phyloP scores from a whole-genome alignment of 2,329 filamentous ascomycete species.

The Raffaelea arxii region DNA sequence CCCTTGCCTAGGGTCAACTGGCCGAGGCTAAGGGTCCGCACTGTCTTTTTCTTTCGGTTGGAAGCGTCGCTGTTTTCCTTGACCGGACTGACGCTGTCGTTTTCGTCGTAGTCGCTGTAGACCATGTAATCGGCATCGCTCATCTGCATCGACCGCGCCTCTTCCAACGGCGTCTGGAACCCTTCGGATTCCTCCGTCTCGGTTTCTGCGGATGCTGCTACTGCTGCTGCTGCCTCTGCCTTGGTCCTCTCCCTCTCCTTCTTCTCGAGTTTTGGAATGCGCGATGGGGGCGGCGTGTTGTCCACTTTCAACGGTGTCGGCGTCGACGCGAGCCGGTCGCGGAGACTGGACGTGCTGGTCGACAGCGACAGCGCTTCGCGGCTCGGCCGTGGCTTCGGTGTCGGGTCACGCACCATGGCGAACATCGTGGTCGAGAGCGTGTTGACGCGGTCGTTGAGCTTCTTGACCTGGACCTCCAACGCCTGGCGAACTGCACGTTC shows the following conservation, averaged over 20 bases:
- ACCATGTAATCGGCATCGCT: constrained; percentile 20
- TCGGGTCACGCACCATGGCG: constrained; percentile 23
- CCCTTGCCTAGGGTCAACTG: constrained; percentile 36
- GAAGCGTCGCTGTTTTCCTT: constrained; percentile 18
- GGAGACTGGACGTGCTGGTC: constrained; percentile 7
- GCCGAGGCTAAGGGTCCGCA: constrained; percentile 54
- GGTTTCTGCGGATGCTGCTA: constrained; percentile 8
- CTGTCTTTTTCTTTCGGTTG: constrained; percentile 40
- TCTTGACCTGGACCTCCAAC: constrained; percentile 47
- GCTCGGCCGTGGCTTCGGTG: constrained; percentile 21
- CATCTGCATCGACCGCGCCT: constrained; percentile 19
- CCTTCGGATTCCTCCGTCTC: constrained; percentile 34
- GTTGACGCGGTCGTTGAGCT: constrained; percentile 40
- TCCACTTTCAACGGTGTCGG: constrained; percentile 27
- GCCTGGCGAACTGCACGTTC: constrained; percentile 46
- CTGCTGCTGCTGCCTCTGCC: constrained; percentile 11
- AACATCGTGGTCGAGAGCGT: constrained; percentile 32
- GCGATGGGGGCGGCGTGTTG: constrained; percentile 12
- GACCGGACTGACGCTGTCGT: constrained; percentile 8
- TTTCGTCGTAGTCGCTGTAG: constrained; percentile 16
- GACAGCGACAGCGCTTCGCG: constrained; percentile 14
- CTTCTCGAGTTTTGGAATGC: too few relatives aligned
- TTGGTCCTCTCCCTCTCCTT: too few relatives aligned
- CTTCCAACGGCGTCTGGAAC: constrained; percentile 43
- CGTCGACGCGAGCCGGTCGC: not conserved